Evolutionary conservation across 1,284 basidiomycete genomes (phyloP).

Genomic region (Papiliotrema flavescens): DNA sequence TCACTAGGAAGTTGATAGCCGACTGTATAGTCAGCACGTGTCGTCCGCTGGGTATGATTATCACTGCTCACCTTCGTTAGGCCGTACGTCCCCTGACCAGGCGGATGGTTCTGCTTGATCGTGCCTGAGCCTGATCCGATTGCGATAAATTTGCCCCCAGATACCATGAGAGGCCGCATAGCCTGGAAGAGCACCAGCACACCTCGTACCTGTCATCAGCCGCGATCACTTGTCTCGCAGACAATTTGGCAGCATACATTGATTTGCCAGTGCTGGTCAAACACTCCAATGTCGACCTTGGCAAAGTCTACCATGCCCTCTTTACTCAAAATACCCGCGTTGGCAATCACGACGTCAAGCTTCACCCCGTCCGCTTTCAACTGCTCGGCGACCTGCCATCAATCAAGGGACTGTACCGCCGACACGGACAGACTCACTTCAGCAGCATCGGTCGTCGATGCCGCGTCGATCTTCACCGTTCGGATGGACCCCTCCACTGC

Average conservation of each 20-base stretch:
- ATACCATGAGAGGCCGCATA: slow-evolving; percentile 5
- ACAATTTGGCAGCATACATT: not conserved
- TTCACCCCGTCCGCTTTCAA: slow-evolving; percentile 14
- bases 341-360: slow-evolving; percentile 21
- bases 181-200: slow-evolving; percentile 23
- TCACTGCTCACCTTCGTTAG: slow-evolving; percentile 11
- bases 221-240: slow-evolving; percentile 4
- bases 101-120: slow-evolving; percentile 4
- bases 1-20: slow-evolving; percentile 11
- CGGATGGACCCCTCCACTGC: slow-evolving; percentile 4
- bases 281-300: not conserved
- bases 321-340: slow-evolving; percentile 14
- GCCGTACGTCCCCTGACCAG: slow-evolving; percentile 12
- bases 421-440: not conserved
- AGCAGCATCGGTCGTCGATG: not conserved
- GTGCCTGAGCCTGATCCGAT: slow-evolving; percentile 15
- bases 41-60: not conserved
- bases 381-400: slow-evolving; percentile 11
- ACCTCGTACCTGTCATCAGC: slow-evolving; percentile 9
- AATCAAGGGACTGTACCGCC: not conserved
- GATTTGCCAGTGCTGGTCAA: not conserved
- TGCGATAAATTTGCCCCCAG: slow-evolving; percentile 15
- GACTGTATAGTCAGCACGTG: slow-evolving; percentile 2
- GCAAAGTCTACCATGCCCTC: not conserved
- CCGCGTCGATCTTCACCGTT: slow-evolving; percentile 10